Percentiles rank a stretch among this genome's conserved stretches.
phyloP scores from a whole-genome alignment of 164 flowering plant genomes.

The Kingdonia uniflora region DNA sequence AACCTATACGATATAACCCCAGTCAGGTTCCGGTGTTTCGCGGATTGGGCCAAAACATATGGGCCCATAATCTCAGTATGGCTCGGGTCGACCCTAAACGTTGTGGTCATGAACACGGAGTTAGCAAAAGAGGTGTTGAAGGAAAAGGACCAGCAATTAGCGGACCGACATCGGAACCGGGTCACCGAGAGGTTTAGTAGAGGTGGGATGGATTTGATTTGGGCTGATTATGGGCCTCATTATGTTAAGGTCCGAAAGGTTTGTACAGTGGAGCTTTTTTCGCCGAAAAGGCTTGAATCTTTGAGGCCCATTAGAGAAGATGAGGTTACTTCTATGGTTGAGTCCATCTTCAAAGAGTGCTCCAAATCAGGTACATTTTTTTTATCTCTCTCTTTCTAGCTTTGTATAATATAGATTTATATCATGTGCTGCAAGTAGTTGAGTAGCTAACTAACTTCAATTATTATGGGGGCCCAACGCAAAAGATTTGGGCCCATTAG shows the following conservation, averaged over 20 bases:
- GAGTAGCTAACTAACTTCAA: background rate
- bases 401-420: background rate
- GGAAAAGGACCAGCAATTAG: constrained; percentile 43
- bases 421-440: background rate
- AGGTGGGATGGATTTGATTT: constrained; percentile 43
- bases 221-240: constrained; percentile 60
- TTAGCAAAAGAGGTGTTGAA: constrained; percentile 47
- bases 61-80: constrained; percentile 48
- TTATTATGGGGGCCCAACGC: background rate
- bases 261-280: constrained; percentile 42
- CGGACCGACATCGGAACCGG: constrained; percentile 31
- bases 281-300: constrained; percentile 39
- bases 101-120: constrained; percentile 28
- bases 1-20: constrained; percentile 48
- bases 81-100: constrained; percentile 37
- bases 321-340: constrained; percentile 54
- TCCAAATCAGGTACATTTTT: constrained; percentile 23
- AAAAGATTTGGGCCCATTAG: background rate
- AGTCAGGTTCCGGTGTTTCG: constrained; percentile 37
- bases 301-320: constrained; percentile 50
- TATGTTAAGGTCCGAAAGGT: constrained; percentile 52
- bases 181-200: constrained; percentile 30
- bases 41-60: constrained; percentile 35
- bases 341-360: constrained; percentile 32
- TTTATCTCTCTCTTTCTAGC: background rate